phyloP scores from a whole-genome alignment of 2,329 filamentous ascomycete genomes.

The Clonostachys rosea region DNA sequence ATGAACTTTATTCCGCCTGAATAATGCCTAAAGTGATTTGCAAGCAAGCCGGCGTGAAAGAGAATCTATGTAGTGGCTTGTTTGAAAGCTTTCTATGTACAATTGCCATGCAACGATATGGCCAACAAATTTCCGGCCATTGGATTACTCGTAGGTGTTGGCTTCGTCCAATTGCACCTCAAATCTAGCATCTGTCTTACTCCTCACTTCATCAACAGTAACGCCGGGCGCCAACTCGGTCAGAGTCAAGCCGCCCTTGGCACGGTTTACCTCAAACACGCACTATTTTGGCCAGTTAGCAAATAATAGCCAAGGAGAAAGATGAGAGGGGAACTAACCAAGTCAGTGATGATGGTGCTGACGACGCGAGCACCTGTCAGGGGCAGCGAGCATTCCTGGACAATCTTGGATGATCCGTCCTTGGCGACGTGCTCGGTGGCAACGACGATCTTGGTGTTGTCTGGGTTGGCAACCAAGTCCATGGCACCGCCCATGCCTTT shows the following conservation, averaged over 20 bases:
- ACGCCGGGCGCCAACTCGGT: slow-evolving; percentile 69
- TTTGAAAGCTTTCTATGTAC: too few species aligned
- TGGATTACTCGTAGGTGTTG: too few species aligned
- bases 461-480: slow-evolving; percentile 68
- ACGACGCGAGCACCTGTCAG: slow-evolving; percentile 62
- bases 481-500: slow-evolving; percentile 84
- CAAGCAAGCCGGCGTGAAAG: not conserved
- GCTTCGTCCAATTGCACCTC: slow-evolving; percentile 25
- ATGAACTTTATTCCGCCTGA: too few species aligned
- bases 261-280: slow-evolving; percentile 65
- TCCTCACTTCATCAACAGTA: slow-evolving; percentile 60
- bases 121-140: too few species aligned
- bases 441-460: slow-evolving; percentile 68
- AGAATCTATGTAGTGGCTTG: too few species aligned
- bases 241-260: slow-evolving; percentile 56
- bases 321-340: slow-evolving; percentile 45
- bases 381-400: slow-evolving; percentile 58
- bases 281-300: slow-evolving; percentile 33
- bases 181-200: slow-evolving; percentile 68
- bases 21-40: too few species aligned
- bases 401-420: slow-evolving; percentile 64
- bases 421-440: slow-evolving; percentile 67
- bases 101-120: too few species aligned
- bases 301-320: not conserved
- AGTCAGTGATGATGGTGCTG: slow-evolving; percentile 68